phyloP scores from a whole-genome alignment of 2,329 filamentous ascomycete species.

The Phialemonium atrogriseum region DNA sequence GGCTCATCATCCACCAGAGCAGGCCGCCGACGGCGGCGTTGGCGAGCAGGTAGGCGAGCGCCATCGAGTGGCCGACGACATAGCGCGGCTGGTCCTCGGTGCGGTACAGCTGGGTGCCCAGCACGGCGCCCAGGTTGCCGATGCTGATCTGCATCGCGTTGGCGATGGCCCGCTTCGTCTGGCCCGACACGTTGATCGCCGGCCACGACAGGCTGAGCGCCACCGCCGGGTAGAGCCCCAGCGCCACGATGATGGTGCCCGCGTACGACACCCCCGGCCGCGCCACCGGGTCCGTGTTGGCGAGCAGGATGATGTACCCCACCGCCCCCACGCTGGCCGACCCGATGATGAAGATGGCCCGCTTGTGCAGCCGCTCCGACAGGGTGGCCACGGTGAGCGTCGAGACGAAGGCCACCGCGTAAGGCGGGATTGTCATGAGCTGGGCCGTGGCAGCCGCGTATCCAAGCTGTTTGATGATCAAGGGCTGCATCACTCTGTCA shows the following conservation, averaged over 20 bases:
- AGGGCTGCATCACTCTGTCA: slow-evolving; percentile 24
- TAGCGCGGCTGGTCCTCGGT: slow-evolving; percentile 52
- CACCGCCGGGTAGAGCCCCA: slow-evolving; percentile 58
- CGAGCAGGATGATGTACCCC: slow-evolving; percentile 54
- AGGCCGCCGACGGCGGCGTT: slow-evolving; percentile 46
- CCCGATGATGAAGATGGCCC: slow-evolving; percentile 56
- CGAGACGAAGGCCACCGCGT: slow-evolving; percentile 52
- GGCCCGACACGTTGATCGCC: slow-evolving; percentile 62
- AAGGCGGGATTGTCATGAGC: slow-evolving; percentile 55
- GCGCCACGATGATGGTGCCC: slow-evolving; percentile 55
- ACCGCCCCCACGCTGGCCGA: slow-evolving; percentile 48
- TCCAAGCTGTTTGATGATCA: slow-evolving; percentile 45
- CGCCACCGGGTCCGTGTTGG: slow-evolving; percentile 33
- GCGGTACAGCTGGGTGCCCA: slow-evolving; percentile 64
- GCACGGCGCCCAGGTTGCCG: slow-evolving; percentile 58
- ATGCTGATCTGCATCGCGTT: slow-evolving; percentile 67
- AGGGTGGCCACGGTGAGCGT: slow-evolving; percentile 51
- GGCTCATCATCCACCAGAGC: slow-evolving; percentile 45
- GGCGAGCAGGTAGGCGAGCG: slow-evolving; percentile 52
- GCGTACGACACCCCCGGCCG: slow-evolving; percentile 50
- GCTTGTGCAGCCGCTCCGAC: slow-evolving; percentile 47
- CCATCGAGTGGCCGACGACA: slow-evolving; percentile 58
- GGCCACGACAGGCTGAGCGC: slow-evolving; percentile 61
- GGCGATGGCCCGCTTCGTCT: slow-evolving; percentile 60
- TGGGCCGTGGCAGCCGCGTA: slow-evolving; percentile 45